Percentiles rank a stretch among this genome's conserved stretches.
These are phyloP conservation scores for Areca catechu DNA, from an alignment of 176 grass and related monocot species.

Conservation along the genomic window DNA sequence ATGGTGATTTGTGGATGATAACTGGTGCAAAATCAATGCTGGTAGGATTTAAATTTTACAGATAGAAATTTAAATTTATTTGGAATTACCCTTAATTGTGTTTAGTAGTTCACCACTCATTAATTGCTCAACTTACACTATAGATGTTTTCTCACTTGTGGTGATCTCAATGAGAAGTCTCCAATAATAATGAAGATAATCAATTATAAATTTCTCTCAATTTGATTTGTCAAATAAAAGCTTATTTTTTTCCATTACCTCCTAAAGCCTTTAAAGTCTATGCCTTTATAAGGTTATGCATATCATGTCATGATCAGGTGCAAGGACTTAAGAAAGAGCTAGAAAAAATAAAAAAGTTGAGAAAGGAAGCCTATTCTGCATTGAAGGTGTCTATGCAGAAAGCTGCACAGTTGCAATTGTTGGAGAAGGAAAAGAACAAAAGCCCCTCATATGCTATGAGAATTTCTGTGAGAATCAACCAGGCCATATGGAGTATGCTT, in stretches of 20 bases:
- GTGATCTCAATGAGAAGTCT: too few species aligned
- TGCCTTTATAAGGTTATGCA: too few species aligned
- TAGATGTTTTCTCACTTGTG: too few species aligned
- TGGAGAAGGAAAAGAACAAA: constrained; percentile 97
- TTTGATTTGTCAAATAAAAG: too few species aligned
- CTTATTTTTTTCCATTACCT: too few species aligned
- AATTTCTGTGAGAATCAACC: constrained; percentile 78
- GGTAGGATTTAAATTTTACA: constrained; percentile 35
- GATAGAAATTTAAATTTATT: background rate
- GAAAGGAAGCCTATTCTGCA: constrained; percentile 70
- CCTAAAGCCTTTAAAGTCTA: too few species aligned
- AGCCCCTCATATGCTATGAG: constrained; percentile 97
- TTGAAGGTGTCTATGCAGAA: constrained; percentile 71
- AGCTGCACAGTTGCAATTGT: constrained; percentile 64
- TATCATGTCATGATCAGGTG: constrained; percentile 25
- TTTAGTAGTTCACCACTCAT: too few species aligned
- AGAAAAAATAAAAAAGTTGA: constrained; percentile 32
- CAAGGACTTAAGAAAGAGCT: constrained; percentile 78
- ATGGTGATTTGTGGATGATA: constrained; percentile 57
- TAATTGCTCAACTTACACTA: too few species aligned
- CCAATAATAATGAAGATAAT: too few species aligned
- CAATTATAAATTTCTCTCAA: too few species aligned
- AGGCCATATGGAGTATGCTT: constrained; percentile 85
- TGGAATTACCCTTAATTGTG: background rate
- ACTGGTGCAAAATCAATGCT: constrained; percentile 46